phyloP scores from a whole-genome alignment of 164 flowering plant species.

The Dillenia turbinata region DNA sequence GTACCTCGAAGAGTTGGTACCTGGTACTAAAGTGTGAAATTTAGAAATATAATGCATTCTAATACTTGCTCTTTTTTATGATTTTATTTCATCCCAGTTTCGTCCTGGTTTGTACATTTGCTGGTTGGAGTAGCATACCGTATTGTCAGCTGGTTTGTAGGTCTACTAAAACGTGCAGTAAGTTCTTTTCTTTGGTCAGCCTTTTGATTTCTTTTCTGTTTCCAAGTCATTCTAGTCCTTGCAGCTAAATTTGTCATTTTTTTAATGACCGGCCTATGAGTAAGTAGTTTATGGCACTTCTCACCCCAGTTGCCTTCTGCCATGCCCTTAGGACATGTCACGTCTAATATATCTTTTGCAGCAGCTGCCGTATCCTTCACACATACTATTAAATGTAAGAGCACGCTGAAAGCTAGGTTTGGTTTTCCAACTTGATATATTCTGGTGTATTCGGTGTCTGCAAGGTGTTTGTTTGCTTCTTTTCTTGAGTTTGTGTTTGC shows the following conservation, averaged over 20 bases:
- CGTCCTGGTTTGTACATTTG: slow-evolving; percentile 60
- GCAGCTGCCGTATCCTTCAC: slow-evolving; percentile 69
- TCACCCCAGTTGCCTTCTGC: slow-evolving; percentile 60
- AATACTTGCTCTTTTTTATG: not conserved
- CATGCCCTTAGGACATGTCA: slow-evolving; percentile 73
- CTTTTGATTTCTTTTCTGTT: not conserved
- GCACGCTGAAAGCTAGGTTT: not conserved
- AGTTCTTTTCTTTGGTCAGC: slow-evolving; percentile 15
- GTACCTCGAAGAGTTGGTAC: too few species aligned
- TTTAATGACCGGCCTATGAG: slow-evolving; percentile 39
- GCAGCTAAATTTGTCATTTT: not conserved
- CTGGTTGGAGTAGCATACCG: slow-evolving; percentile 64
- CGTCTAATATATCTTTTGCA: slow-evolving; percentile 71
- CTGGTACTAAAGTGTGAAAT: not conserved
- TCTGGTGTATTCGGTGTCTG: not conserved
- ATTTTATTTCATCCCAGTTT: slow-evolving; percentile 30
- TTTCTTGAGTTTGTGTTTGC: too few species aligned
- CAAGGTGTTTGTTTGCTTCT: too few species aligned
- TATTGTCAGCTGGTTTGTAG: slow-evolving; percentile 48
- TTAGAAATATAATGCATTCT: not conserved
- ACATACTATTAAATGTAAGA: slow-evolving; percentile 56
- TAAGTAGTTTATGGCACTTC: slow-evolving; percentile 39
- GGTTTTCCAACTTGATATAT: not conserved
- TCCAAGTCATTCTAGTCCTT: not conserved
- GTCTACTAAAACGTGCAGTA: slow-evolving; percentile 65